Evolutionary conservation across 1,284 basidiomycete species (phyloP).

Genomic region (Wallemia ichthyophaga): DNA sequence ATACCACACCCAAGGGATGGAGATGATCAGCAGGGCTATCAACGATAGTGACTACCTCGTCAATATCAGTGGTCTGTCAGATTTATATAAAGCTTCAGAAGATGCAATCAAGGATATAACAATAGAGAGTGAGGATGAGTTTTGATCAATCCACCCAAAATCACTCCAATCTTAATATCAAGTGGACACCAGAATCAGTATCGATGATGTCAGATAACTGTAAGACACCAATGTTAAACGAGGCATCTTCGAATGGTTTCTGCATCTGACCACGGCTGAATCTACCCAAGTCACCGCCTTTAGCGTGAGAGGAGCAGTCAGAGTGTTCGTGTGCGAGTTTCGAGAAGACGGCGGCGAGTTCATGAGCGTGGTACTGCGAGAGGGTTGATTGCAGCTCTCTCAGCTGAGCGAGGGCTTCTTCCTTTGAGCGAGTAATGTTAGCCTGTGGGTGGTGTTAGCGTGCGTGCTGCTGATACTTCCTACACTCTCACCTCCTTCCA

Average conservation of each 20-base stretch:
- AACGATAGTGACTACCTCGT: constrained; percentile 60
- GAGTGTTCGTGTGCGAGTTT: constrained; percentile 42
- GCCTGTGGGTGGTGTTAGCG: constrained; percentile 19
- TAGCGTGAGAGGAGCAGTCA: constrained; percentile 56
- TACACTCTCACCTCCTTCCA: constrained; percentile 56
- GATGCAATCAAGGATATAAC: constrained; percentile 1
- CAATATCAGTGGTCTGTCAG: constrained; percentile 51
- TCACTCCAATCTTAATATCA: constrained; percentile 64
- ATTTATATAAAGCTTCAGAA: constrained; percentile 39
- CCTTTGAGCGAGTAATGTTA: constrained; percentile 62
- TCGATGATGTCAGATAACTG: constrained; percentile 60
- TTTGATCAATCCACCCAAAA: not conserved
- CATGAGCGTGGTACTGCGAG: constrained; percentile 14
- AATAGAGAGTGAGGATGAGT: constrained; percentile 5
- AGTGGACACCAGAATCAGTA: constrained; percentile 85
- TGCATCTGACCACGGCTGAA: constrained; percentile 85
- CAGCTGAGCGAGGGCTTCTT: constrained; percentile 57
- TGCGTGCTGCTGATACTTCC: not conserved
- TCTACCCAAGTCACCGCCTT: constrained; percentile 55
- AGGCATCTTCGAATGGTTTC: constrained; percentile 79
- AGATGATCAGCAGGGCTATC: constrained; percentile 50
- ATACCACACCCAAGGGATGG: constrained; percentile 43
- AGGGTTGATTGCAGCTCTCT: constrained; percentile 24
- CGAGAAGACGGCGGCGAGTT: constrained; percentile 31
- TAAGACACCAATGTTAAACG: constrained; percentile 49